Percentiles rank a stretch among this genome's conserved stretches.
phyloP scores from a whole-genome alignment of 2,329 filamentous ascomycete species.

The Sporothrix pallida region DNA sequence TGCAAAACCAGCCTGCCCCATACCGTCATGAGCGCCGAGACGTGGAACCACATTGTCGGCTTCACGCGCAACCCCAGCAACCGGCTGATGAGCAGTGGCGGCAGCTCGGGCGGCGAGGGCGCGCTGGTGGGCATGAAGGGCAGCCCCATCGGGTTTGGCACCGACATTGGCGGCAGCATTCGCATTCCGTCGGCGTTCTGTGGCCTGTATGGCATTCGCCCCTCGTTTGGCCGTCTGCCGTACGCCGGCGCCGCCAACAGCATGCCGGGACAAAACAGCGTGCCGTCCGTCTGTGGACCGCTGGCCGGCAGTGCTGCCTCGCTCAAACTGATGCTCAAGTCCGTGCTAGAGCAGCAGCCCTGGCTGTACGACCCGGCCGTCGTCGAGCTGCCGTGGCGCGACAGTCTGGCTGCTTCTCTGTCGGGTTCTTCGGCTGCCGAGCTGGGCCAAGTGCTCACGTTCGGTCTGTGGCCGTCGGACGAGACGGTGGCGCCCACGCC shows the following conservation, averaged over 20 bases:
- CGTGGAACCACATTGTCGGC: slow-evolving; percentile 47
- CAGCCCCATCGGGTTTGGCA: slow-evolving; percentile 46
- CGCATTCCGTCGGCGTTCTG: slow-evolving; percentile 44
- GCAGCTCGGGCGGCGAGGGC: slow-evolving; percentile 49
- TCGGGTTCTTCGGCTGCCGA: neutral
- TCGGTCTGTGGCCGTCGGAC: slow-evolving; percentile 62
- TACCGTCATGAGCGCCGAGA: slow-evolving; percentile 42
- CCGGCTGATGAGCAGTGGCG: slow-evolving; percentile 44
- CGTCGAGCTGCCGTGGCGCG: slow-evolving; percentile 69
- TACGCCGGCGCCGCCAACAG: slow-evolving; percentile 39
- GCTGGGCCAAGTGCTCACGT: slow-evolving; percentile 50
- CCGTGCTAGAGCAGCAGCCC: slow-evolving; percentile 62
- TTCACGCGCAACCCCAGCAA: slow-evolving; percentile 47
- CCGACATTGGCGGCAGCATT: slow-evolving; percentile 44
- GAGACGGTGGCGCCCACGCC: slow-evolving; percentile 59
- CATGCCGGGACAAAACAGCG: slow-evolving; percentile 62
- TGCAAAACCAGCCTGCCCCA: slow-evolving; percentile 44
- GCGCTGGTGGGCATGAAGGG: slow-evolving; percentile 46
- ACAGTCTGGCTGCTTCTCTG: slow-evolving; percentile 43
- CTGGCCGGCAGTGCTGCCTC: slow-evolving; percentile 59
- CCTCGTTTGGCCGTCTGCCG: slow-evolving; percentile 41
- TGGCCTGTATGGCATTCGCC: slow-evolving; percentile 44
- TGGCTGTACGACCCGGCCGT: slow-evolving; percentile 72
- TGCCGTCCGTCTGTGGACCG: slow-evolving; percentile 65
- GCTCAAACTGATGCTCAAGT: slow-evolving; percentile 58